Conservation (phyloP, 257 asterid genomes). For the Verbena officinalis region DNA sequence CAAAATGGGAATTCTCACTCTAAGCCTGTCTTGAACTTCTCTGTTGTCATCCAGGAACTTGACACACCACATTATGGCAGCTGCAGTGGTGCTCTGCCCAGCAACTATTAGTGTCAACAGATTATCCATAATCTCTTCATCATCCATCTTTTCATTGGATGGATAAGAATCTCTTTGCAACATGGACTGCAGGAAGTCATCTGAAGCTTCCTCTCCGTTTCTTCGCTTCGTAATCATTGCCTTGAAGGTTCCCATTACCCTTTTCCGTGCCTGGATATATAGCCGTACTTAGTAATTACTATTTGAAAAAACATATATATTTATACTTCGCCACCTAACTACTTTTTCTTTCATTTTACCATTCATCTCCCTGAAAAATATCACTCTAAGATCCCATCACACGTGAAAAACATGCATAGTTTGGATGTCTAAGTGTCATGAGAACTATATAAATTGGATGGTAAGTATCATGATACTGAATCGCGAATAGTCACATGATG, state of each 20-base stretch:
- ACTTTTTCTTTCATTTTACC: too few relatives aligned
- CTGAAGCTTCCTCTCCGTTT: conserved; percentile 32
- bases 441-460: too few relatives aligned
- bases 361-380: too few relatives aligned
- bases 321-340: too few relatives aligned
- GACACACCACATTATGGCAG: conserved; percentile 78
- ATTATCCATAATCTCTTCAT: conserved; percentile 69
- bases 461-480: too few relatives aligned
- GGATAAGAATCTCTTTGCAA: conserved; percentile 49
- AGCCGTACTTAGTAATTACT: not conserved
- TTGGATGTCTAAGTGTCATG: too few relatives aligned
- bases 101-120: conserved; percentile 51
- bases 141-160: conserved; percentile 47
- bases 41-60: conserved; percentile 52
- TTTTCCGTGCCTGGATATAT: conserved; percentile 47
- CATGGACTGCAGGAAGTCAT: conserved; percentile 59
- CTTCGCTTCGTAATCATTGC: conserved; percentile 43
- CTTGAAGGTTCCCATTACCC: conserved; percentile 50
- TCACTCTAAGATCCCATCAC: too few relatives aligned
- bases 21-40: conserved; percentile 46
- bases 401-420: too few relatives aligned
- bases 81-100: conserved; percentile 62
- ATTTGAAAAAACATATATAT: too few relatives aligned
- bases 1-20: conserved; percentile 33
- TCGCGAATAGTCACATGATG: too few relatives aligned